Percentiles rank a stretch among this genome's conserved stretches.
phyloP scores from a whole-genome alignment of 495 filamentous ascomycete genomes.

The Talaromyces adpressus region DNA sequence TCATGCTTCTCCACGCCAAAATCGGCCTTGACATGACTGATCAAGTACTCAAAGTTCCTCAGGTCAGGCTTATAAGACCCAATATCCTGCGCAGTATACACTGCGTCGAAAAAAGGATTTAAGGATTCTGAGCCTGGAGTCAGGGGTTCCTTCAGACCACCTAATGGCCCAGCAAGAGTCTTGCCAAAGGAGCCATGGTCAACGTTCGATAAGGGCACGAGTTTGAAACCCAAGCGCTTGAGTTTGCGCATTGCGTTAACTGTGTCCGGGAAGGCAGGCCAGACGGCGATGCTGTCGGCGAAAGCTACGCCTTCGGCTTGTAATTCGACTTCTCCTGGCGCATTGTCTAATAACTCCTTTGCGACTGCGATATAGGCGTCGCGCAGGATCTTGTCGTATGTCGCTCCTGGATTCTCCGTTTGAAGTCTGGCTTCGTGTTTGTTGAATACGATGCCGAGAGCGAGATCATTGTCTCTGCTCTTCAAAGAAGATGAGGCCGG shows the following conservation, averaged over 20 bases:
- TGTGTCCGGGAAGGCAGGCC: constrained; percentile 62
- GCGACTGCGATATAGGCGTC: constrained; percentile 42
- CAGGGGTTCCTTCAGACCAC: constrained; percentile 19
- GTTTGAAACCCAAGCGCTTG: constrained; percentile 49
- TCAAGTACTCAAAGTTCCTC: constrained; percentile 61
- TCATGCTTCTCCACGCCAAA: constrained; percentile 48
- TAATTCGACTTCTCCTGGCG: constrained; percentile 17
- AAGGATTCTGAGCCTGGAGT: constrained; percentile 6
- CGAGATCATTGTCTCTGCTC: constrained; percentile 16
- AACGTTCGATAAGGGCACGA: constrained; percentile 68
- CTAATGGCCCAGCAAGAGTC: constrained; percentile 43
- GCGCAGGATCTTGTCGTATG: constrained; percentile 52
- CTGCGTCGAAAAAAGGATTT: constrained; percentile 47
- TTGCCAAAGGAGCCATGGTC: constrained; percentile 53
- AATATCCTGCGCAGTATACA: constrained; percentile 70
- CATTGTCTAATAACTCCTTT: constrained; percentile 21
- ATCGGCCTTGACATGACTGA: constrained; percentile 42
- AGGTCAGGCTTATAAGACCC: constrained; percentile 68
- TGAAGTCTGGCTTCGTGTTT: constrained; percentile 40
- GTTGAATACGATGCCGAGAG: constrained; percentile 24
- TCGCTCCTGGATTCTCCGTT: constrained; percentile 38
- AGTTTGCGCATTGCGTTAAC: constrained; percentile 51
- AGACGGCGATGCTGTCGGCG: constrained; percentile 48
- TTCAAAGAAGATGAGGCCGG: constrained; percentile 34
- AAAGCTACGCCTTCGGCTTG: constrained; percentile 31